Evolutionary conservation across 2,329 filamentous ascomycete species (phyloP).

Genomic region (Alternaria triticina): DNA sequence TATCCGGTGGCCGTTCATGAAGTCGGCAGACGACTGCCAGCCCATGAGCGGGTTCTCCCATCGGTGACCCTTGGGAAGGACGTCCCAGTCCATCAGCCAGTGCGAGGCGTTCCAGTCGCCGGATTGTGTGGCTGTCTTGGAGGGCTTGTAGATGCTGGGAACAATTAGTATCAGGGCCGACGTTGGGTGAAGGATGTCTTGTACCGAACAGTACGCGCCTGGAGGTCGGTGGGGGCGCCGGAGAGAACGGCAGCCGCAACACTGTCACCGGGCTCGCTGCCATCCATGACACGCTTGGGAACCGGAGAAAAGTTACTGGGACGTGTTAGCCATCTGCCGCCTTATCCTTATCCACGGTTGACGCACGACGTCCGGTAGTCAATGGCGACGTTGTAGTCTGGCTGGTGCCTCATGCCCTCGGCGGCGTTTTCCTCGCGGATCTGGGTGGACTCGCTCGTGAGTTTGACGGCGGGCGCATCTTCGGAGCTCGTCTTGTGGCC

Average conservation of each 20-base stretch:
- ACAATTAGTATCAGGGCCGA: conserved; percentile 9
- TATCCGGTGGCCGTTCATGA: conserved; percentile 91
- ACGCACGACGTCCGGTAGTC: conserved; percentile 92
- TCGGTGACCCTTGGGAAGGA: conserved; percentile 86
- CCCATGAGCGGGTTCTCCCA: conserved; percentile 99
- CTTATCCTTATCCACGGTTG: background rate
- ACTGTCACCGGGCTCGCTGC: conserved; percentile 77
- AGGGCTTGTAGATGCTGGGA: conserved; percentile 85
- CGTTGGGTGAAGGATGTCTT: conserved; percentile 24
- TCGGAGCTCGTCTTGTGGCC: conserved; percentile 41
- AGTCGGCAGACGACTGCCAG: conserved; percentile 95
- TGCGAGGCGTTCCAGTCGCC: conserved; percentile 82
- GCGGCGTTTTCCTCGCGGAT: conserved; percentile 58
- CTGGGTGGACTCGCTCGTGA: conserved; percentile 54
- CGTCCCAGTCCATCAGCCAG: conserved; percentile 99
- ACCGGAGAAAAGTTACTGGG: conserved; percentile 86
- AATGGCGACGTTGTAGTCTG: conserved; percentile 79
- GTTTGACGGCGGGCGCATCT: conserved; percentile 46
- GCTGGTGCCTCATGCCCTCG: conserved; percentile 68
- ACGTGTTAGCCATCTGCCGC: conserved; percentile 27
- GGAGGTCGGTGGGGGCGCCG: conserved; percentile 90
- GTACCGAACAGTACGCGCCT: conserved; percentile 92
- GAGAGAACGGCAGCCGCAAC: conserved; percentile 86
- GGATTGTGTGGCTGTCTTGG: conserved; percentile 96
- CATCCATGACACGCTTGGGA: conserved; percentile 87